Evolutionary conservation across 2,329 filamentous ascomycete genomes (phyloP).

Genomic region (Colletotrichum somersetense): DNA sequence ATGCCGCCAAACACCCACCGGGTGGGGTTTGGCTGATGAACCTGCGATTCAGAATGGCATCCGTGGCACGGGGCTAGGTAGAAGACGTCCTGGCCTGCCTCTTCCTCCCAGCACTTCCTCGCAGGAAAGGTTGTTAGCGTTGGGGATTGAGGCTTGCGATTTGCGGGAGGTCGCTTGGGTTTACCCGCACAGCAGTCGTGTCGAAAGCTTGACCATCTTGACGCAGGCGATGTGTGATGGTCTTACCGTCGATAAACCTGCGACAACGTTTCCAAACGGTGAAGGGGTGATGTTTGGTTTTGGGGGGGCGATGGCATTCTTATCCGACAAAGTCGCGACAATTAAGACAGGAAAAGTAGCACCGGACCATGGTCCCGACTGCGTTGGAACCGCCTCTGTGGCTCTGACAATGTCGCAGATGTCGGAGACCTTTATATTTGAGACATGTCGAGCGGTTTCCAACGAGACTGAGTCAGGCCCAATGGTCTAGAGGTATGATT

Average conservation of each 20-base stretch:
- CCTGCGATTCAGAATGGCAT: background rate
- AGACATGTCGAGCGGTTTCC: too few species aligned
- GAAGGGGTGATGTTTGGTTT: background rate
- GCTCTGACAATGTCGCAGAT: rapidly evolving
- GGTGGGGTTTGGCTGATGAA: background rate
- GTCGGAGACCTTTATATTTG: rapidly evolving
- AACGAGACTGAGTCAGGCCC: background rate
- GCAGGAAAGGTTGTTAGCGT: background rate
- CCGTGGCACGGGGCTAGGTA: background rate
- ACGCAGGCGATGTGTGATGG: background rate
- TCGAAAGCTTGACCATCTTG: background rate
- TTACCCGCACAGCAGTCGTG: background rate
- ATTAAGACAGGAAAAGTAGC: background rate
- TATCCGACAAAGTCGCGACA: background rate
- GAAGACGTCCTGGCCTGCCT: background rate
- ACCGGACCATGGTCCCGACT: background rate
- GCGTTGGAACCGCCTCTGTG: too few species aligned
- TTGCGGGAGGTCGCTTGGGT: background rate
- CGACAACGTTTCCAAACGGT: background rate
- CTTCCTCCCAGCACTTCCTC: background rate
- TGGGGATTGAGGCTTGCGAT: background rate
- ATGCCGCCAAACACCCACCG: background rate
- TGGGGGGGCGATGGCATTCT: background rate
- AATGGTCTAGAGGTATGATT: conserved; percentile 42
- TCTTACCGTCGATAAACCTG: background rate